phyloP scores from a whole-genome alignment of 208 protist species.

The Crithidia brevicula region DNA sequence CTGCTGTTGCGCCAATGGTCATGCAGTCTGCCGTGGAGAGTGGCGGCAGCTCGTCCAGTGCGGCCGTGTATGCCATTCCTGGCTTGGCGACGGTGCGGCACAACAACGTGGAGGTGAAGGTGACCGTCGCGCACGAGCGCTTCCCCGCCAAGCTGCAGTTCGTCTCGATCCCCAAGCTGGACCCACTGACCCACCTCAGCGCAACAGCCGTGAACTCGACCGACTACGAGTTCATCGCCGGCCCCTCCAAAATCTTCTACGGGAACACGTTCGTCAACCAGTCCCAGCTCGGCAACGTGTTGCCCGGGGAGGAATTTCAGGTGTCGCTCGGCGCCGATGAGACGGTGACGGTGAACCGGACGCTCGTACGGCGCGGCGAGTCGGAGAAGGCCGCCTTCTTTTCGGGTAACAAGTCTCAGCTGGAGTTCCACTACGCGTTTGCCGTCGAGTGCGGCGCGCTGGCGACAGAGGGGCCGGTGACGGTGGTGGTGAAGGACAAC shows the following conservation, averaged over 20 bases:
- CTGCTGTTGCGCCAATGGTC: slow-evolving; percentile 25
- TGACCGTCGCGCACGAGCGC: slow-evolving; percentile 41
- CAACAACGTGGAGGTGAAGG: slow-evolving; percentile 49
- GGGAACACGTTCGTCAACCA: slow-evolving; percentile 53
- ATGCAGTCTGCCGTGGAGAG: slow-evolving; percentile 20
- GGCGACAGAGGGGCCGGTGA: slow-evolving; percentile 20
- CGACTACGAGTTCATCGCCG: slow-evolving; percentile 52
- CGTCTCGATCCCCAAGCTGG: slow-evolving; percentile 40
- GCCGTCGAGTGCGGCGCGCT: slow-evolving; percentile 26
- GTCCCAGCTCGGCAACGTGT: slow-evolving; percentile 45
- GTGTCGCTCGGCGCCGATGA: slow-evolving; percentile 56
- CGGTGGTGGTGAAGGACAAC: slow-evolving; percentile 60
- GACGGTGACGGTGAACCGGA: slow-evolving; percentile 38
- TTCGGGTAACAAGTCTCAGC: slow-evolving; percentile 24
- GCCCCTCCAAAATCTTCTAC: slow-evolving; percentile 52
- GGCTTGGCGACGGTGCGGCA: slow-evolving; percentile 43
- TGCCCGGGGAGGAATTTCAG: slow-evolving; percentile 49
- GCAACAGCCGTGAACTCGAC: slow-evolving; percentile 52
- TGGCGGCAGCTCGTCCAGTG: slow-evolving; percentile 28
- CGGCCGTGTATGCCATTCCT: slow-evolving; percentile 49
- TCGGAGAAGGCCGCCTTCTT: slow-evolving; percentile 29
- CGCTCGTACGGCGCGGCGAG: slow-evolving; percentile 27
- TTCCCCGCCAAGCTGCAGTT: slow-evolving; percentile 48
- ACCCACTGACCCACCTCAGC: slow-evolving; percentile 37
- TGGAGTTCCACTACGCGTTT: slow-evolving; percentile 33